Base-by-base conservation (phyloP, 495 filamentous ascomycete genomes). In the Amniculicola lignicola region DNA sequence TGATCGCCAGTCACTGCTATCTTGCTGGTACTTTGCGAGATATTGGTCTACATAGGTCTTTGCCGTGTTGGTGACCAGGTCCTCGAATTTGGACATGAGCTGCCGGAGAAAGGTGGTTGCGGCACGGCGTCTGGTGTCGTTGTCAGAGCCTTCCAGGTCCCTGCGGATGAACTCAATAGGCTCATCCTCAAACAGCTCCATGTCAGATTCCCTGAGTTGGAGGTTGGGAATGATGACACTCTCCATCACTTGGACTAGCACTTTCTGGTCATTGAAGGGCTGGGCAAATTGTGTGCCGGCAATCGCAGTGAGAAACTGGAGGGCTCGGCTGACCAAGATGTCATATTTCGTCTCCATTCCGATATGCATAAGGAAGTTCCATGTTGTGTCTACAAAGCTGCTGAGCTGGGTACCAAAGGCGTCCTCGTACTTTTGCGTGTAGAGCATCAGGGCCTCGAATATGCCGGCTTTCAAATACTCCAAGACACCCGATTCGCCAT, bases 161-260 rank as follows among this genome's bases (percentile, higher is more conserved):
- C 90, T 83, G 46, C 94, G 79, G 64, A 97, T 97, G 70, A 95
- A 99, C 68, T 99, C 94, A 67, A 99, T 96, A 2, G 94, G 94
- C 68, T 99, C 94, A 64, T 99, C 94, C 67, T 97, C 94, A 61
- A 97, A 96, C 29, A 95, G 77, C 67, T 99, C 94, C 54, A 95
- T 82, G 54, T 99, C 94, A 2, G 90, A 89, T 57, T 94, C 90
- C 36, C 94, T 82, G 19, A 99, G 77, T 11, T 82, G 83, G 46
- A 97, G 82, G 59, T 96, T 99, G 28, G 94, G 94, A 48, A 99
- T 72, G 39, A 99, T 84, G 22, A 96, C 94, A 72, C 94, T 94
- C 70, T 96, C 88, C 28, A 96, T 85, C 21, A 99, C 86, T 63
- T 95, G 85, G 21, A 78, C 75, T 48, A 96, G 71, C 2, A 85